Evolutionary conservation across 306 rosid genomes (phyloP), one percentile per base, ranked within the genome.

Genomic region (Gleditsia sinensis): DNA sequence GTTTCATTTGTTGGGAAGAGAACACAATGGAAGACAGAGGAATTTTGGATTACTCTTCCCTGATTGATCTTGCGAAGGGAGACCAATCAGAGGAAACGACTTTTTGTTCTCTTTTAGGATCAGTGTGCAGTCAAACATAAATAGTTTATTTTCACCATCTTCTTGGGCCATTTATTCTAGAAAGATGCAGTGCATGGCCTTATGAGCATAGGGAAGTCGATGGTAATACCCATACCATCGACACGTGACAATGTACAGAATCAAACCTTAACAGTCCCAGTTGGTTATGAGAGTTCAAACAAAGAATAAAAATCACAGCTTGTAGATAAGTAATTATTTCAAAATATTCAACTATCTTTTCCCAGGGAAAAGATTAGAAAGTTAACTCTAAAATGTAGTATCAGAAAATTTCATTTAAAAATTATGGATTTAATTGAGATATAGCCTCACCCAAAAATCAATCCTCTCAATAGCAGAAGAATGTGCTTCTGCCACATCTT

Each of bases 401-500:
- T 32, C 21, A 24, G 25, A n/a, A 63, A 62, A 63, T 50, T 8
- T 34, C 27, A 6, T 67, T 39, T 20, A 64, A 3, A 67, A 62
- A 28, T 62, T 67, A 45, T 69, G 58, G 76, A 58, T 75, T 34
- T 53, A 62, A 7, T 42, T 25, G n/a, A 59, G 40, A 32, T 21
- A 42, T 25, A 51, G 28, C 37, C 83, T 88, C 83, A 92, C 96
- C 86, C 56, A 77, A 76, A 92, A 92, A 51, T 88, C 96, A 61
- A 49, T 45, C 71, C 80, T 84, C 46, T 92, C 88, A 34, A 92
- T 85, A 79, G 83, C 76, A 65, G 87, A 45, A 19, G 84, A 85
- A 67, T n/a, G 79, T 59, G 97, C 93, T 67, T 86, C 92, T 11
- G 96, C 93, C 33, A 88, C 83, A 7, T 86, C 86, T 81, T 81